phyloP scores from a whole-genome alignment of 805 yeast species.

The Naumovozyma baii region DNA sequence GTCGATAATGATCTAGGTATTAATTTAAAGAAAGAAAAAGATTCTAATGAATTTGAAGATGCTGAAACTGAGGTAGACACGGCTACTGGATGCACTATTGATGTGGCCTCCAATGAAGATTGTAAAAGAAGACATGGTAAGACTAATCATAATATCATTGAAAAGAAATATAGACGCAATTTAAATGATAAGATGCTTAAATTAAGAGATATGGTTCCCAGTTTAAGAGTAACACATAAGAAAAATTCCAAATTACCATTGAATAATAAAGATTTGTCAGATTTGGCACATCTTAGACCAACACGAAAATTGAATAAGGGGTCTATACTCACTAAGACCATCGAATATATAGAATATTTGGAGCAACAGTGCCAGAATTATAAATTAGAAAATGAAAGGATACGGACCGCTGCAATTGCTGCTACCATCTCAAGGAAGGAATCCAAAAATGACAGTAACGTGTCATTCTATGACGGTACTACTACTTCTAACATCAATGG shows the following conservation, averaged over 20 bases:
- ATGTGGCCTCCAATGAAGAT: too few relatives aligned
- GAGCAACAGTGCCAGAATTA: slow-evolving; percentile 49
- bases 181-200: slow-evolving; percentile 58
- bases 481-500: not conserved
- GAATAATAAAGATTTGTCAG: slow-evolving; percentile 47
- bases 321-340: slow-evolving; percentile 62
- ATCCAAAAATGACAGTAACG: too few relatives aligned
- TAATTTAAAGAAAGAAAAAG: too few relatives aligned
- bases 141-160: slow-evolving; percentile 61
- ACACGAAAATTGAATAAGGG: slow-evolving; percentile 74
- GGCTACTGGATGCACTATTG: not conserved
- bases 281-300: slow-evolving; percentile 65
- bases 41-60: too few relatives aligned
- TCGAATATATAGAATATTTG: slow-evolving; percentile 67
- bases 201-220: slow-evolving; percentile 58
- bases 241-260: slow-evolving; percentile 39
- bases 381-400: slow-evolving; percentile 37
- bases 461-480: too few relatives aligned
- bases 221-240: slow-evolving; percentile 41
- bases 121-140: slow-evolving; percentile 22
- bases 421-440: too few relatives aligned
- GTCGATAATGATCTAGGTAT: too few relatives aligned
- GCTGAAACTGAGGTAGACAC: too few relatives aligned
- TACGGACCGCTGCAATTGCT: too few relatives aligned
- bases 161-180: slow-evolving; percentile 61